These are phyloP conservation scores for Medicago arabica DNA, from an alignment of 306 rosid species.

Conservation along the genomic window DNA sequence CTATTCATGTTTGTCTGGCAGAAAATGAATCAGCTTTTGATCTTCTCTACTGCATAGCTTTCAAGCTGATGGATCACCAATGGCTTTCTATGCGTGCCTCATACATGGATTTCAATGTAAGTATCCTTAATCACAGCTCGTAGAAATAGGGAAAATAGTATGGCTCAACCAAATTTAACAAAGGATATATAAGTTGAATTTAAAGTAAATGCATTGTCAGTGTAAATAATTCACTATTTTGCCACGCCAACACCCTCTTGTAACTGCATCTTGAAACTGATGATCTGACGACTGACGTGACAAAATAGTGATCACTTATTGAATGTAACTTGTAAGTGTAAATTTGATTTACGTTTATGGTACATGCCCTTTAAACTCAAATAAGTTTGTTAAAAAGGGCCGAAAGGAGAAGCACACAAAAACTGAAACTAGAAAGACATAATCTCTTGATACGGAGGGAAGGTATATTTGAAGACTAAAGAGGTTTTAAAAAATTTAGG, in stretches of 20 bases:
- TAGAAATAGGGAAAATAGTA: slow-evolving; percentile 17
- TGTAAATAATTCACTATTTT: not conserved
- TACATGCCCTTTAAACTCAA: not conserved
- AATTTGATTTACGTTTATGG: not conserved
- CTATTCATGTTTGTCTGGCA: slow-evolving; percentile 48
- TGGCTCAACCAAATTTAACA: slow-evolving; percentile 13
- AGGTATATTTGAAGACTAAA: not conserved
- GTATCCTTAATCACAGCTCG: slow-evolving; percentile 45
- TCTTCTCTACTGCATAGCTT: slow-evolving; percentile 91
- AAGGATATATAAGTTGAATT: not conserved
- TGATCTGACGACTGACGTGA: not conserved
- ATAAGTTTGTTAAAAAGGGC: not conserved
- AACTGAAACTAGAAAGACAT: slow-evolving; percentile 5
- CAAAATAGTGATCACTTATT: not conserved
- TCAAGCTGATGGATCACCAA: slow-evolving; percentile 97
- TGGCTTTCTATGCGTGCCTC: slow-evolving; percentile 99
- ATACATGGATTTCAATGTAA: slow-evolving; percentile 97
- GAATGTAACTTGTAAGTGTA: not conserved
- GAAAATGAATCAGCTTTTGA: slow-evolving; percentile 93
- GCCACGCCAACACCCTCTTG: not conserved
- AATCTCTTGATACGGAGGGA: slow-evolving; percentile 4
- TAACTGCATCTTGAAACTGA: not conserved
- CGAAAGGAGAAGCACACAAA: slow-evolving; percentile 8
- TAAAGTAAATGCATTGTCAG: not conserved
- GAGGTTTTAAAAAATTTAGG: slow-evolving; percentile 14